Conservation (phyloP, 306 rosid genomes). For the Vicia sativa region DNA sequence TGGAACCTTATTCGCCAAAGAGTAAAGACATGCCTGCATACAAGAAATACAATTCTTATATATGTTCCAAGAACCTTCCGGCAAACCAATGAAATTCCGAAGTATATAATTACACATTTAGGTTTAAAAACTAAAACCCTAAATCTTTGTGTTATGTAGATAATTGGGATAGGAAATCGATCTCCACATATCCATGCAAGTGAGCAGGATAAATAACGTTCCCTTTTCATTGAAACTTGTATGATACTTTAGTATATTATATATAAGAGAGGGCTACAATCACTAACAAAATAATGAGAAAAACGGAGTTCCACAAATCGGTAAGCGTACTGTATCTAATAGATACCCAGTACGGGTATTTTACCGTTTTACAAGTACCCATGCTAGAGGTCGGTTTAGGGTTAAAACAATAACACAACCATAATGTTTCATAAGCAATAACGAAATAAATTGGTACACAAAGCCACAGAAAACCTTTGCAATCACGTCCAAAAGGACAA, state of each 20-base stretch:
- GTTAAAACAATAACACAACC: slow-evolving; percentile 10
- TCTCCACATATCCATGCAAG: slow-evolving; percentile 5
- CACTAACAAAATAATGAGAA: no score
- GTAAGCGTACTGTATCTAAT: no score
- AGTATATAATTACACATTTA: slow-evolving; percentile 26
- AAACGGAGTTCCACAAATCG: no score
- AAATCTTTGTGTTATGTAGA: slow-evolving; percentile 9
- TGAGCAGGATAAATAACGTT: slow-evolving; percentile 13
- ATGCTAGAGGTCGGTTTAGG: neutral
- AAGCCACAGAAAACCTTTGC: slow-evolving; percentile 18
- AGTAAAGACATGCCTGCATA: slow-evolving; percentile 79
- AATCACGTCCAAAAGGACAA: slow-evolving; percentile 21
- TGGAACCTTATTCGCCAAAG: slow-evolving; percentile 75
- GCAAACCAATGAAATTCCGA: slow-evolving; percentile 11
- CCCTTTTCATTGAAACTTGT: slow-evolving; percentile 15
- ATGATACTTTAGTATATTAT: no score
- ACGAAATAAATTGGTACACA: slow-evolving; percentile 16
- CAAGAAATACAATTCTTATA: slow-evolving; percentile 28
- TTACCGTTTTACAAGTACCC: no score
- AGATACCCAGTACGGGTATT: no score
- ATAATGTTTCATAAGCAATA: slow-evolving; percentile 32
- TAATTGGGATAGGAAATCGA: slow-evolving; percentile 21
- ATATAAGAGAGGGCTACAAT: no score
- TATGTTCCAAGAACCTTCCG: slow-evolving; percentile 19
- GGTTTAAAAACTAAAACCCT: slow-evolving; percentile 20